A percentile compares a stretch with the other conserved stretches of the same genome.
phyloP scores from a whole-genome alignment of 2,329 filamentous ascomycete genomes.

The Paradendryphiella salina region DNA sequence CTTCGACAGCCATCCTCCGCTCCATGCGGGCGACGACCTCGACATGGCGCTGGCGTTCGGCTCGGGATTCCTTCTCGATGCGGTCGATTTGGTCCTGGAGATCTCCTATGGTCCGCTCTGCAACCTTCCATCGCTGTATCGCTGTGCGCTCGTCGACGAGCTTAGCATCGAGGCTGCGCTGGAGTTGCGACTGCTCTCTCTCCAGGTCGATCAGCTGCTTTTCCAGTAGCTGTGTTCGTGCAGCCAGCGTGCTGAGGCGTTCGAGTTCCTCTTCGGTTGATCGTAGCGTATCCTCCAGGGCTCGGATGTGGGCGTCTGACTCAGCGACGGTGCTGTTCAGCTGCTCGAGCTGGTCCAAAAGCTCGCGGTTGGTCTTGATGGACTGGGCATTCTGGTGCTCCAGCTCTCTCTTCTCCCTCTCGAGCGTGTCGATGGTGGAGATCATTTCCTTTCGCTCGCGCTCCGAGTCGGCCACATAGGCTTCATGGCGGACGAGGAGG shows the following conservation, averaged over 20 bases:
- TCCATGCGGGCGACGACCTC: slow-evolving; percentile 85
- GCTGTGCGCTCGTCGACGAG: slow-evolving; percentile 78
- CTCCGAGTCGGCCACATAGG: slow-evolving; percentile 91
- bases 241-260: slow-evolving; percentile 71
- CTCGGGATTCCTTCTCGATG: slow-evolving; percentile 80
- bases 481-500: slow-evolving; percentile 86
- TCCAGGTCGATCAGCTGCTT: slow-evolving; percentile 78
- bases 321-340: slow-evolving; percentile 79
- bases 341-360: slow-evolving; percentile 81
- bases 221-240: slow-evolving; percentile 77
- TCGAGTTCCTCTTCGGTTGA: slow-evolving; percentile 78
- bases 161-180: slow-evolving; percentile 66
- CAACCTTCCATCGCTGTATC: slow-evolving; percentile 79
- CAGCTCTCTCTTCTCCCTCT: slow-evolving; percentile 68
- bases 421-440: slow-evolving; percentile 72
- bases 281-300: slow-evolving; percentile 74
- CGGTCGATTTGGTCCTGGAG: slow-evolving; percentile 86
- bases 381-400: slow-evolving; percentile 76
- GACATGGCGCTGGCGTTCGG: slow-evolving; percentile 78
- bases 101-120: slow-evolving; percentile 75
- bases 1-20: slow-evolving; percentile 77
- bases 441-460: slow-evolving; percentile 76
- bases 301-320: slow-evolving; percentile 77
- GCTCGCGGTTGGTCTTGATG: slow-evolving; percentile 77
- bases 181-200: slow-evolving; percentile 74